These are phyloP conservation scores for Russula dissimulans DNA, from an alignment of 768 basidiomycete species.

Conservation along the genomic window DNA sequence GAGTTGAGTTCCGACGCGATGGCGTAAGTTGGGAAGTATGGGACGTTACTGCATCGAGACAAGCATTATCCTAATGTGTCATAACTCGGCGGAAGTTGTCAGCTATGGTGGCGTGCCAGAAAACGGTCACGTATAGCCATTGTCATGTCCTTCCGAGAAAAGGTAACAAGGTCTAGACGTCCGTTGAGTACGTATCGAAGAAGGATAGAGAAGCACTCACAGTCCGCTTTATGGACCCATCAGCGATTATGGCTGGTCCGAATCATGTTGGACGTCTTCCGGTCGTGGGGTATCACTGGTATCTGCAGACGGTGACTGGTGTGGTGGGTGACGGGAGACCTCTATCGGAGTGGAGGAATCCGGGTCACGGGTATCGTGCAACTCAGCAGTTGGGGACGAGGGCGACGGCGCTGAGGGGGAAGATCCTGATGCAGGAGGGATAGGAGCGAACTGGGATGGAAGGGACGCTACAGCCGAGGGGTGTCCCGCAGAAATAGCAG, in stretches of 20 bases:
- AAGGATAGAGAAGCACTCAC: neutral
- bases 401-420: too few species aligned
- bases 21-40: too few species aligned
- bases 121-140: too few species aligned
- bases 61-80: too few species aligned
- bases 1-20: too few species aligned
- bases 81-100: too few species aligned
- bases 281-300: neutral
- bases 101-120: too few species aligned
- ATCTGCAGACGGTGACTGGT: neutral
- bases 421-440: neutral
- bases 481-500: neutral
- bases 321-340: neutral
- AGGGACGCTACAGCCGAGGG: neutral
- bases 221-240: neutral
- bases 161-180: too few species aligned
- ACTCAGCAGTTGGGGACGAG: neutral
- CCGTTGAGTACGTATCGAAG: too few species aligned
- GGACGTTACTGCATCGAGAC: too few species aligned
- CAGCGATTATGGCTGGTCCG: neutral
- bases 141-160: too few species aligned
- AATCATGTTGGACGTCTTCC: neutral
- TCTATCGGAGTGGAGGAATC: neutral
- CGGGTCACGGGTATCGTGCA: neutral
- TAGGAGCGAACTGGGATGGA: neutral